Conservation (phyloP, 1,139 yeast genomes). For the Wickerhamomyces sp. region DNA sequence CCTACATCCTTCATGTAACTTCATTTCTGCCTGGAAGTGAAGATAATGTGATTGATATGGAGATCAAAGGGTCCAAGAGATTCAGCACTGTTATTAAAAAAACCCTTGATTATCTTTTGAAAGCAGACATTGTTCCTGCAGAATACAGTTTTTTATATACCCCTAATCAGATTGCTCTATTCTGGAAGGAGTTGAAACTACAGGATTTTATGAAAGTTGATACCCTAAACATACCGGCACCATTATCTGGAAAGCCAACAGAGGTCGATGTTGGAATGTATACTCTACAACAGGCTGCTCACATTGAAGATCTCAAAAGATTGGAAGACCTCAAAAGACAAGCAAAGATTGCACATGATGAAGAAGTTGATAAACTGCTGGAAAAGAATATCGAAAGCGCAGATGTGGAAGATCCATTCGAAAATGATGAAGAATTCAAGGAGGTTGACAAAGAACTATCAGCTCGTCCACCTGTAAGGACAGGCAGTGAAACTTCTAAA, state of each 20-base stretch:
- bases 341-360: conserved; percentile 9
- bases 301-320: conserved; percentile 3
- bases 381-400: conserved; percentile 3
- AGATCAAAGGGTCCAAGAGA: conserved; percentile 18
- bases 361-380: conserved; percentile 12
- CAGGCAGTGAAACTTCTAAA: neutral
- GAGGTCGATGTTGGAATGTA: conserved; percentile 16
- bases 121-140: conserved; percentile 3
- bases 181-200: conserved; percentile 18
- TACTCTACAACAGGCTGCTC: conserved; percentile 15
- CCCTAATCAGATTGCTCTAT: conserved; percentile 11
- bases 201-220: conserved; percentile 21
- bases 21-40: conserved; percentile 24
- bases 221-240: conserved; percentile 11
- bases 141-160: conserved; percentile 5
- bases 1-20: conserved; percentile 14
- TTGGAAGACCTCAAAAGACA: conserved; percentile 2
- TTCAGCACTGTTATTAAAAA: conserved; percentile 15
- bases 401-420: conserved; percentile 4
- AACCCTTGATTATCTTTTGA: conserved; percentile 11
- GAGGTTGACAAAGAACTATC: conserved; percentile 22
- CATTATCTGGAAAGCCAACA: conserved; percentile 7
- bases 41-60: conserved; percentile 8
- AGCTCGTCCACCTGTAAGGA: conserved; percentile 2
- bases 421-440: conserved; percentile 26